These are phyloP conservation scores for Cymbopogon citratus DNA, from an alignment of 176 grass and related monocot genomes.

Conservation along the genomic window DNA sequence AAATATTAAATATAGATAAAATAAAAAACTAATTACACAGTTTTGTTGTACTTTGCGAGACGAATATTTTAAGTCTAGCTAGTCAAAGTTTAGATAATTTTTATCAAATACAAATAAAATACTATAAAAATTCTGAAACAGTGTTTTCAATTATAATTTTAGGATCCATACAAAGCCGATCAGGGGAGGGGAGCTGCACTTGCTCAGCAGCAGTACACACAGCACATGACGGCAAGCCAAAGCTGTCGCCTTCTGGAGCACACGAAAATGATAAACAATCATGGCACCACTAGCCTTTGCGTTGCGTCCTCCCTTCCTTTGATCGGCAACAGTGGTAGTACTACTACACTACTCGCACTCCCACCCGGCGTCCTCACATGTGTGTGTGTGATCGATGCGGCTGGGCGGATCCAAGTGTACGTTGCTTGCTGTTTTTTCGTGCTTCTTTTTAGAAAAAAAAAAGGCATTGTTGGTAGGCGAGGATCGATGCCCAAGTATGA, in stretches of 20 bases:
- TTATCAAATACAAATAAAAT: too few relatives aligned
- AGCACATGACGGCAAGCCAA: constrained; percentile 36
- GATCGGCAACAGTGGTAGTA: constrained; percentile 1
- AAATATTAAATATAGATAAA: too few relatives aligned
- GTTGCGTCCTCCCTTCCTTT: constrained; percentile 16
- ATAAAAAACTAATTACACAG: too few relatives aligned
- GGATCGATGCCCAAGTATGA: background rate
- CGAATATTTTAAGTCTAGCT: too few relatives aligned
- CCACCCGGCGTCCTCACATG: background rate
- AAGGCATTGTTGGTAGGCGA: background rate
- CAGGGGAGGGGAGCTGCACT: background rate
- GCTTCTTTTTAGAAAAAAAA: background rate
- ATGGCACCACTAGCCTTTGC: constrained; percentile 12
- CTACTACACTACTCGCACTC: too few relatives aligned
- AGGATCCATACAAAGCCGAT: too few relatives aligned
- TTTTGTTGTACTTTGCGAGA: too few relatives aligned
- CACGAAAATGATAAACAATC: constrained; percentile 30
- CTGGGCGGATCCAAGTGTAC: background rate
- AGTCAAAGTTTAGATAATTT: too few relatives aligned
- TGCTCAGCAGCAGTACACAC: background rate
- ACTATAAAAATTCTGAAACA: too few relatives aligned
- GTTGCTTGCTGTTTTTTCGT: background rate
- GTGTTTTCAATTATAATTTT: too few relatives aligned
- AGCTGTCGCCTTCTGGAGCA: constrained; percentile 33
- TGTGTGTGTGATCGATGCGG: constrained; percentile 10